Evolutionary conservation across 2,329 filamentous ascomycete species (phyloP).

Genomic region (Pseudogymnoascus sp.): DNA sequence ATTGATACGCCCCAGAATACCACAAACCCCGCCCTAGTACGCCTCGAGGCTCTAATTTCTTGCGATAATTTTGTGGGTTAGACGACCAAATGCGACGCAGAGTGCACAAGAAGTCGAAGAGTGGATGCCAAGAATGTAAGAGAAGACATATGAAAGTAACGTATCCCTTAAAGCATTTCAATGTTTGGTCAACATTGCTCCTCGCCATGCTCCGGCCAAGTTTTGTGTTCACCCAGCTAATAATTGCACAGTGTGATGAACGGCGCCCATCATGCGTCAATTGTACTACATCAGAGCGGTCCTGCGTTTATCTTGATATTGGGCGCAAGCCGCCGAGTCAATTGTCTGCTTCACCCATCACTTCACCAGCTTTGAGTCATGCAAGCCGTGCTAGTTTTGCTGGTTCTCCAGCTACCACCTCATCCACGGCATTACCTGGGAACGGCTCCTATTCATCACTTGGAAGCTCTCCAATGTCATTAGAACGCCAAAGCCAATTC

Average conservation of each 20-base stretch:
- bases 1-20: not conserved
- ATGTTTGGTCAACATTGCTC: not conserved
- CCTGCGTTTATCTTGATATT: conserved; percentile 13
- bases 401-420: not conserved
- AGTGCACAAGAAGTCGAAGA: conserved; percentile 31
- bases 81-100: conserved; percentile 18
- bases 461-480: not conserved
- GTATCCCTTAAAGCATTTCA: not conserved
- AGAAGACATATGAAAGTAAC: conserved; percentile 31
- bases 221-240: not conserved
- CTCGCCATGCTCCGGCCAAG: not conserved
- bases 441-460: not conserved
- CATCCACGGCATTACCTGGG: not conserved
- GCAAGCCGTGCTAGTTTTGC: not conserved
- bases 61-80: not conserved
- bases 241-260: conserved; percentile 26
- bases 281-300: conserved; percentile 20
- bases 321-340: not conserved
- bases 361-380: not conserved
- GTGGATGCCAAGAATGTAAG: conserved; percentile 31
- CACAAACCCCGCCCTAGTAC: not conserved
- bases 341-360: not conserved
- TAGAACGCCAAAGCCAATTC: not conserved
- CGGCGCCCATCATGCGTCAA: conserved; percentile 27
- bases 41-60: not conserved